Conservation (phyloP, 192 early-diverging fungal species). For the Backusella macrospora region DNA sequence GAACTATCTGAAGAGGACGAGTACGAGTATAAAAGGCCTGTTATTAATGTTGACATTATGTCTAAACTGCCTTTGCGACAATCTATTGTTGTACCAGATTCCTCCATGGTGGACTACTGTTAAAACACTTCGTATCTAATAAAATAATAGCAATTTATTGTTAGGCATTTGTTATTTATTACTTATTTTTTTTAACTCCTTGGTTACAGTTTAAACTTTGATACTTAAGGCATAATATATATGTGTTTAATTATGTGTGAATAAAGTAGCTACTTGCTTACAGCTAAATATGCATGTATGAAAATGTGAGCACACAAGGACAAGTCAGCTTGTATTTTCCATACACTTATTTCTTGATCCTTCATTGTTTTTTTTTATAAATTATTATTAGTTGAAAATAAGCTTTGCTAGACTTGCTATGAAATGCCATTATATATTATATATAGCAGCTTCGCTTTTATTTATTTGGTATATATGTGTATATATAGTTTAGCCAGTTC, state of each 20-base stretch:
- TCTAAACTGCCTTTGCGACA: conserved; percentile 27
- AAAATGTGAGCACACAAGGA: not conserved
- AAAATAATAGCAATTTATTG: not conserved
- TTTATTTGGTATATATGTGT: not conserved
- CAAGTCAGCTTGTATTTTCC: not conserved
- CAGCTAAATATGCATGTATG: not conserved
- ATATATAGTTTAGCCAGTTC: not conserved
- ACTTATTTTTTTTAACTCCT: conserved; percentile 4
- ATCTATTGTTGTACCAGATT: conserved; percentile 3
- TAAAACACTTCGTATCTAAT: not conserved
- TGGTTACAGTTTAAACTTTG: not conserved
- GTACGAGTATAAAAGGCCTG: not conserved
- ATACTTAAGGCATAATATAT: not conserved
- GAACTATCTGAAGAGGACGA: conserved; percentile 36
- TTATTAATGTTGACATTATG: conserved; percentile 19
- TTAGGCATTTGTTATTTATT: conserved; percentile 1
- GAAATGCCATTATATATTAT: not conserved
- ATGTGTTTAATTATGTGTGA: not conserved
- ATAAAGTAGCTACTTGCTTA: not conserved
- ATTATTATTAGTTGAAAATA: not conserved
- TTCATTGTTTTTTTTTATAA: not conserved
- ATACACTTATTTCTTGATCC: not conserved
- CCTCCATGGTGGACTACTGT: not conserved
- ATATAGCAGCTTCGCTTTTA: not conserved
- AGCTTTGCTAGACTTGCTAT: not conserved